Evolutionary conservation across 495 filamentous ascomycete genomes (phyloP), one percentile per base, ranked within the genome.

Genomic region (Neurospora sp.): DNA sequence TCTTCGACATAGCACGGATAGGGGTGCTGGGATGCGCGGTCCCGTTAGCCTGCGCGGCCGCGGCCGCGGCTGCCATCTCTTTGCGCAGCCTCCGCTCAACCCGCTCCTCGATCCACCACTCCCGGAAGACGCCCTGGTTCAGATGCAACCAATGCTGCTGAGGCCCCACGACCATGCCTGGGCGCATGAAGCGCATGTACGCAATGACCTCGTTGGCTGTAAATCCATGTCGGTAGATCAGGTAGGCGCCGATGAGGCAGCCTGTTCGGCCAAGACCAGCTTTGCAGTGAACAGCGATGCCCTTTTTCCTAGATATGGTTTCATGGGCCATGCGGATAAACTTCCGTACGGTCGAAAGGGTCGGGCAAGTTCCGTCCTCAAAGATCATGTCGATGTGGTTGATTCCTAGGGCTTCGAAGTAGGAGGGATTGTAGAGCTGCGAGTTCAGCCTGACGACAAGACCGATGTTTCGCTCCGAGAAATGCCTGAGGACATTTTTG

Each of bases 111-210:
- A 92, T 89, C 94, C 94, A 99, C 96, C 96, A 99, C 78, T 98
- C 93, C 14, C 96, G 90, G 89, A 99, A 99, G 27, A 91, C 88
- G 14, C 91, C 91, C 83, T 99, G 96, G 84, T 99, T 97, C 72
- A 98, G 89, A 79, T 98, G 96, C 20, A 99, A 87, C 96, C 96
- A 99, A 81, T 99, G 96, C 81, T 99, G 96, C 78, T 99, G 96
- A n/a, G 96, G 96, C 1, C 96, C 96, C 40, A 99, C 96, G 3
- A 99, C 96, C 96, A 99, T 99, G 27, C 96, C 96, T 0, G 96
- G 96, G 41, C 96, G 90, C 96, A 98, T 99, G 83, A 99, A 99
- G 73, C 96, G 90, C 96, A 99, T 98, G 83, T 93, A 99, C 6
- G 96, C 92, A 82, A 99, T 99, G 76, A 98, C 88, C 81, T 99